These are phyloP conservation scores for Hepatocystis sp. DNA, from an alignment of 169 alveolate species.

Conservation along the genomic window DNA sequence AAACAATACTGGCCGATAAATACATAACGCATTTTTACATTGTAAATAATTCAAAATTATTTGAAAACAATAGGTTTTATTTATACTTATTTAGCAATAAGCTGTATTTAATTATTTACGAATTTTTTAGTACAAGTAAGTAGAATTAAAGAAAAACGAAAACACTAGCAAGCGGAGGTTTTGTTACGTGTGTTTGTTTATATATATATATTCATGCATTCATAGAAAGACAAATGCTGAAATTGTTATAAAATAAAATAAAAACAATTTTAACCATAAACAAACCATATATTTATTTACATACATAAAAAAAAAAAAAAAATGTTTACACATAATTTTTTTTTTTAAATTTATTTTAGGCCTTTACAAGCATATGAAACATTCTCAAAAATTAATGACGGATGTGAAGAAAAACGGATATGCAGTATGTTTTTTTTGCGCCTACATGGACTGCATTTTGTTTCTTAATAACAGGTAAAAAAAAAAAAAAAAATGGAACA, in stretches of 20 bases:
- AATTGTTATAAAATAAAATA: too few species aligned
- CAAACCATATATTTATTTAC: background rate
- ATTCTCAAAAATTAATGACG: constrained; percentile 7
- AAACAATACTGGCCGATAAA: background rate
- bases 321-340: background rate
- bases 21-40: constrained; percentile 53
- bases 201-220: too few species aligned
- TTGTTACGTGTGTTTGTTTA: too few species aligned
- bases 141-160: too few species aligned
- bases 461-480: constrained; percentile 62
- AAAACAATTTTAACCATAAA: background rate
- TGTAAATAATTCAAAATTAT: constrained; percentile 39
- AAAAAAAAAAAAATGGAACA: background rate
- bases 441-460: constrained; percentile 39
- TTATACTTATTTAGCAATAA: constrained; percentile 57
- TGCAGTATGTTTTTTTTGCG: constrained; percentile 40
- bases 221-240: too few species aligned
- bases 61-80: constrained; percentile 61
- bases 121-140: constrained; percentile 45
- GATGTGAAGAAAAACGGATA: constrained; percentile 57
- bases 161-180: too few species aligned
- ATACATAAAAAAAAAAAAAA: background rate
- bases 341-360: constrained; percentile 9
- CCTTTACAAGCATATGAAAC: constrained; percentile 8
- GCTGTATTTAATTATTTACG: constrained; percentile 30